Base-by-base conservation (phyloP, 1,284 basidiomycete species). In the Sanghuangporus weigelae region DNA sequence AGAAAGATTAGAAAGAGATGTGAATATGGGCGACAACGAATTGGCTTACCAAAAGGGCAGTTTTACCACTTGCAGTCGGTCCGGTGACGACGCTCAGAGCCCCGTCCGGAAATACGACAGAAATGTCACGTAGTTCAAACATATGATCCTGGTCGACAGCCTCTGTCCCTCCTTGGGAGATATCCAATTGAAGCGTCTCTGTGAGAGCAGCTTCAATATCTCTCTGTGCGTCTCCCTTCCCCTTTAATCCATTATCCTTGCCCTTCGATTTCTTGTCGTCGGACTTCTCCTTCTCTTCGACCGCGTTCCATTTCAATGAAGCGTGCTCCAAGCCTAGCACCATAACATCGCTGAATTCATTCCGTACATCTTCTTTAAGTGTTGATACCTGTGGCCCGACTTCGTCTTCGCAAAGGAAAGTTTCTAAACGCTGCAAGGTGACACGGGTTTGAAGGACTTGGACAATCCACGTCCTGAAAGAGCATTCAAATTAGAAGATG, bases 391-490 rank as follows among this genome's bases (percentile, higher is more conserved):
- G 87, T 12, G 81, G 83, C 0, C 84, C 78, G 2, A 93, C 89
- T 73, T 96, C 95, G 51, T 92, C 91, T 73, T 96, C 93, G 5
- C 81, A 80, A 10, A 96, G 81, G 74, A 90, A 96, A 0, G 84
- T 85, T 35, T 90, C 81, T 62, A 96, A 92, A 57, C 95, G 89
- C 57, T 92, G 82, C 31, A 96, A 73, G 0, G 91, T 85, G 2
- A 96, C 90, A 23, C 84, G 80, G 0, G 90, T 83, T 82, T 93
- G 73, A 8, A 55, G n/a, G 19, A 55, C 38, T n/a, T 39, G 19
- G 5, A 57, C 44, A 3, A 38, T n/a, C 36, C 26, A 59, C 16
- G 48, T n/a, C 14, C n/a, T 21, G 40, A 6, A 7, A 40, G 14
- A 14, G 7, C 19, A 50, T 23, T 50, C 49, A 39, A 50, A 48